These are phyloP conservation scores for Salmacisia buchloeana DNA, from an alignment of 1,284 basidiomycete genomes.

Conservation along the genomic window DNA sequence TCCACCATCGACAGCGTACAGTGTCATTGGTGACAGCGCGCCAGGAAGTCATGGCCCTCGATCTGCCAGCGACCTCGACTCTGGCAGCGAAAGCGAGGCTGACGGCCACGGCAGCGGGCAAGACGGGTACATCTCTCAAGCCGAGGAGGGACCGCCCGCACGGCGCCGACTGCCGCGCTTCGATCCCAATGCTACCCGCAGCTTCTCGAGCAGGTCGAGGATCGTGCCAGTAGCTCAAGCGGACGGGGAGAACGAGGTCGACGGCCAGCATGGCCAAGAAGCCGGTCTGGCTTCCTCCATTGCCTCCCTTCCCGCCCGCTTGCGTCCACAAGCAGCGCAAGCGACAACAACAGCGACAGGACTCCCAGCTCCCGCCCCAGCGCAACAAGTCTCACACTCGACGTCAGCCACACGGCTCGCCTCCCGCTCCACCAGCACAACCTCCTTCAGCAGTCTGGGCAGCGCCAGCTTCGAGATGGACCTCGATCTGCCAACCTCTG, in stretches of 20 bases:
- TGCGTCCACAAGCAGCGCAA: background rate
- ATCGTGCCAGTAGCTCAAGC: too few relatives aligned
- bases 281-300: background rate
- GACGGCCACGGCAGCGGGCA: background rate
- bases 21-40: background rate
- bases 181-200: slow-evolving; percentile 5
- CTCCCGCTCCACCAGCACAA: background rate
- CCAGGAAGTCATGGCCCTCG: background rate
- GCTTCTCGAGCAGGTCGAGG: background rate
- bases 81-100: background rate
- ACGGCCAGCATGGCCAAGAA: background rate
- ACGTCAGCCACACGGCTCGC: background rate
- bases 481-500: too few relatives aligned
- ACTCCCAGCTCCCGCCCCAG: too few relatives aligned
- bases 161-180: background rate
- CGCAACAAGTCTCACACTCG: background rate
- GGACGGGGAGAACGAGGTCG: too few relatives aligned
- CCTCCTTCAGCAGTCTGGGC: slow-evolving; percentile 2
- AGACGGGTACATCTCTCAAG: slow-evolving; percentile 7
- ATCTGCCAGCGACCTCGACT: background rate
- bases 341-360: too few relatives aligned
- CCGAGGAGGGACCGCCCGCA: background rate
- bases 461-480: background rate
- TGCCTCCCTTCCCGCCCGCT: background rate
- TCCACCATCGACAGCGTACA: background rate